These are phyloP conservation scores for Sutorius australiensis DNA, from an alignment of 768 basidiomycete genomes.

Conservation along the genomic window DNA sequence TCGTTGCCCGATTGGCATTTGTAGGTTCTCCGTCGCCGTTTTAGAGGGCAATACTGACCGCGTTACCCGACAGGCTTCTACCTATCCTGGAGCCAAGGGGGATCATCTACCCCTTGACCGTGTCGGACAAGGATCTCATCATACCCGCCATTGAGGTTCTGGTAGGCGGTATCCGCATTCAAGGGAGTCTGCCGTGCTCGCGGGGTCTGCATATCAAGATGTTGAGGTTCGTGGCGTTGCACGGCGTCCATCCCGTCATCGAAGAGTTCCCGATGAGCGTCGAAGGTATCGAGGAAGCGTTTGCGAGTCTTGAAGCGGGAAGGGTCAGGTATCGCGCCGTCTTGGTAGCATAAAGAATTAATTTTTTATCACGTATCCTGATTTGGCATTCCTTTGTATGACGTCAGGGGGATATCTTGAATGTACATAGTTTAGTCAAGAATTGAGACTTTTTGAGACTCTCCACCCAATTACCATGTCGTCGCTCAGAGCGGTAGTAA, in stretches of 20 bases:
- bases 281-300: slow-evolving; percentile 29
- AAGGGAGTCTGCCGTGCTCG: slow-evolving; percentile 24
- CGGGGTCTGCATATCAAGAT: slow-evolving; percentile 30
- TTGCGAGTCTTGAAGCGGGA: slow-evolving; percentile 24
- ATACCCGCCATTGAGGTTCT: slow-evolving; percentile 21
- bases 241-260: slow-evolving; percentile 28
- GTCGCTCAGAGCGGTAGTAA: slow-evolving; percentile 9
- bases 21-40: slow-evolving; percentile 11
- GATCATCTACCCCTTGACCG: slow-evolving; percentile 25
- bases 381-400: slow-evolving; percentile 7
- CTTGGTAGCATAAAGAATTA: slow-evolving; percentile 8
- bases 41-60: not conserved
- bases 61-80: slow-evolving; percentile 17
- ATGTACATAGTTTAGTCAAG: not conserved
- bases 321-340: slow-evolving; percentile 33
- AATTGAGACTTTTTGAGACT: not conserved
- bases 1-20: slow-evolving; percentile 29
- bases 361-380: not conserved
- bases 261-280: slow-evolving; percentile 32
- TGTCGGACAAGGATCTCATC: slow-evolving; percentile 19
- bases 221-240: slow-evolving; percentile 33
- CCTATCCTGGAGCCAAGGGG: slow-evolving; percentile 25
- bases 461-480: slow-evolving; percentile 6
- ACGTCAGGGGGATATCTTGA: slow-evolving; percentile 11
- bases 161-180: slow-evolving; percentile 20